Percentiles rank a stretch among this genome's conserved stretches.
phyloP scores from a whole-genome alignment of 169 alveolate species.

The Besnoitia besnoiti region DNA sequence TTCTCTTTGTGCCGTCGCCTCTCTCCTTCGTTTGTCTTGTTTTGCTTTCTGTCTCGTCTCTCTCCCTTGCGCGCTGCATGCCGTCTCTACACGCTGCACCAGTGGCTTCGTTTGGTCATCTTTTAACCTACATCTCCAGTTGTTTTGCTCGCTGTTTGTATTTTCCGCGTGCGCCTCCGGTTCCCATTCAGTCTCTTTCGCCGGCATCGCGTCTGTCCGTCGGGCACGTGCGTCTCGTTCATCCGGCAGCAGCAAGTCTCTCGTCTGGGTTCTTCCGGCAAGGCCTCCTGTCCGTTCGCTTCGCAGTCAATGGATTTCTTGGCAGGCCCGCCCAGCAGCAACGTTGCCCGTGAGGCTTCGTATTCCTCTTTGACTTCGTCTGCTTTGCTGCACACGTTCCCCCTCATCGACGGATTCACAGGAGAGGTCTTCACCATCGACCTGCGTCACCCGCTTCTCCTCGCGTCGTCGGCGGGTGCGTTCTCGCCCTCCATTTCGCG shows the following conservation, averaged over 20 bases:
- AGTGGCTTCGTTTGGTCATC: not conserved
- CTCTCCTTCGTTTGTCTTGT: not conserved
- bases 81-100: not conserved
- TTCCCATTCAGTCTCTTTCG: not conserved
- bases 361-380: not conserved
- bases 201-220: not conserved
- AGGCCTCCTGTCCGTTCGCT: not conserved
- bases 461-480: not conserved
- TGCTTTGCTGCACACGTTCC: not conserved
- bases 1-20: too few species aligned
- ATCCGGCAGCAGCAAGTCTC: too few species aligned
- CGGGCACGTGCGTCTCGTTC: not conserved
- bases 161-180: not conserved
- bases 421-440: not conserved
- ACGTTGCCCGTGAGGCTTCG: not conserved
- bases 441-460: conserved; percentile 11
- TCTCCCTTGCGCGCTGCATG: not conserved
- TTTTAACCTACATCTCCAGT: too few species aligned
- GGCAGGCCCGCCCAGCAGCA: not conserved
- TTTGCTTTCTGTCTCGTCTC: not conserved
- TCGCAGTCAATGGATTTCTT: not conserved
- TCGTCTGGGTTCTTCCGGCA: not conserved
- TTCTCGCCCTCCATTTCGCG: too few species aligned
- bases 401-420: conserved; percentile 24
- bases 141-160: not conserved